These are phyloP conservation scores for Rhodamnia argentea DNA, from an alignment of 345 rosid species.

Conservation along the genomic window DNA sequence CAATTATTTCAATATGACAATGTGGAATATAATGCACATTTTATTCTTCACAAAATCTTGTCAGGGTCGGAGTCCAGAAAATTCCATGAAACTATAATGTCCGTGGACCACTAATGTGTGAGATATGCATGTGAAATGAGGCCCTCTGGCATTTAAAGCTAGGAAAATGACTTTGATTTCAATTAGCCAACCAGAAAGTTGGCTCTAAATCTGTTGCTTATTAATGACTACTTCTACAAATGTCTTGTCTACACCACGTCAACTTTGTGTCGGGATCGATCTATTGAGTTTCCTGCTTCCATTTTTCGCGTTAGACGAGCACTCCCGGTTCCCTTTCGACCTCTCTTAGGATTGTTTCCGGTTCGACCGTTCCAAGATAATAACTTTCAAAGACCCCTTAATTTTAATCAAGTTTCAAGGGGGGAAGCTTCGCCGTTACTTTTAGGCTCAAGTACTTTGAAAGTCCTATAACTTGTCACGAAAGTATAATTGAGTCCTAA, in stretches of 20 bases:
- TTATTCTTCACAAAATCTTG: not conserved
- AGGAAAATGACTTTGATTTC: not conserved
- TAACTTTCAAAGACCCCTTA: not conserved
- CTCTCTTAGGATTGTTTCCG: not conserved
- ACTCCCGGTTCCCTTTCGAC: not conserved
- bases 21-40: not conserved
- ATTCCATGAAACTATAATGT: not conserved
- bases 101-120: not conserved
- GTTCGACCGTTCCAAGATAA: not conserved
- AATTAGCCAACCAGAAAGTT: not conserved
- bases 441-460: no score
- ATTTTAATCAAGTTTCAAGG: not conserved
- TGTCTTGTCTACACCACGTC: not conserved
- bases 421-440: not conserved
- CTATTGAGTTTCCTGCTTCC: not conserved
- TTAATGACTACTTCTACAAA: not conserved
- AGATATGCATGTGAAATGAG: not conserved
- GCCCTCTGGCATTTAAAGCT: not conserved
- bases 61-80: not conserved
- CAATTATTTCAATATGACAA: not conserved
- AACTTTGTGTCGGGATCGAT: not conserved
- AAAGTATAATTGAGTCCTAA: no score
- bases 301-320: not conserved
- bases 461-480: no score
- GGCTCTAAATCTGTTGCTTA: not conserved